Base-by-base conservation (phyloP, 164 flowering plant species). In the Aristolochia fimbriata region DNA sequence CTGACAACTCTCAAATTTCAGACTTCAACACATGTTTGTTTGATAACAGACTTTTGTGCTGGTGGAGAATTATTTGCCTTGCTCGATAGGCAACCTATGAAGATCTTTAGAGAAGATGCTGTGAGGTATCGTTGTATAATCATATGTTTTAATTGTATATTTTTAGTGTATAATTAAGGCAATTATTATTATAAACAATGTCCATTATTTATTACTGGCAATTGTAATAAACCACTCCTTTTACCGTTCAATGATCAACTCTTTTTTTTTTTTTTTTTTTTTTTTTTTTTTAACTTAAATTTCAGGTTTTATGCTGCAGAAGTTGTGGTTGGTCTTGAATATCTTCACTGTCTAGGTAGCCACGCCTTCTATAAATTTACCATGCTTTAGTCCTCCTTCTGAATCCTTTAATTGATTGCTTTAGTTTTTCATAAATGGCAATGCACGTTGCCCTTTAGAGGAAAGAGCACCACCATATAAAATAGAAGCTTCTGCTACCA, bases 31-130 rank as follows among this genome's bases (percentile, higher is more conserved):
- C 98, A 93, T 57, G 91, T 93, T 71, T 93, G 98, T 80, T 74
- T 93, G 83, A 89, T 93, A 71, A 89, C 97, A n/a, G 98, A 93
- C 78, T 93, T 93, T 64, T 93, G 86, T 70, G 74, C 84, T 66
- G 98, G 98, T 57, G 97, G 98, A 63, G 98, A 93, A 73, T 70
- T 93, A 55, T 89, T 89, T 76, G 90, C 87, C 2, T 63, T 89
- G 78, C 91, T 93, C 62, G 98, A 87, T 76, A 89, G 81, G 77
- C 98, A 93, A 58, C 98, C 98, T 14, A 81, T 84, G 93, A 93
- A 93, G 68, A 56, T 80, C 43, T 83, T 93, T 55, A 87, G 76
- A 69, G 97, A 93, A 68, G 97, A 93, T 14, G 84, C 96, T 48
- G 94, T 93, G 16, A 86, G 98, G 98, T 89, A 80, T 52, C 43